phyloP scores from a whole-genome alignment of 768 basidiomycete genomes.

The Cyathus striatus region DNA sequence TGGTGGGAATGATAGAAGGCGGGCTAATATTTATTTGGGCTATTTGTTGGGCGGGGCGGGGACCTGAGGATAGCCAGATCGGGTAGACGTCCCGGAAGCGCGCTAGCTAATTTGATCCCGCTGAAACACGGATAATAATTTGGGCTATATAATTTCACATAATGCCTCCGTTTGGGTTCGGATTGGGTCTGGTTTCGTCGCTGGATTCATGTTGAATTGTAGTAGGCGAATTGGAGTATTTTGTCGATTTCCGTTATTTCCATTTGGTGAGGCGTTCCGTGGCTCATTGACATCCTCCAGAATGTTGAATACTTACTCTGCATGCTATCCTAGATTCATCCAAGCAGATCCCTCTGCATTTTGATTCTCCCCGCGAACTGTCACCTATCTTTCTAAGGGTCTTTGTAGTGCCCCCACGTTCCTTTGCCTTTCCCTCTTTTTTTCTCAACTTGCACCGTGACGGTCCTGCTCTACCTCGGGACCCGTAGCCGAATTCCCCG shows the following conservation, averaged over 20 bases:
- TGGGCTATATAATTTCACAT: conserved; percentile 16
- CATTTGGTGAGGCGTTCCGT: no score
- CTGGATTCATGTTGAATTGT: background rate
- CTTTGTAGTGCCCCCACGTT: conserved; percentile 16
- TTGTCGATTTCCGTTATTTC: no score
- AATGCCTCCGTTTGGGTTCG: conserved; percentile 8
- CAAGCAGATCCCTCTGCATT: no score
- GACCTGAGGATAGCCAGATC: conserved; percentile 24
- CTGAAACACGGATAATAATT: conserved; percentile 34
- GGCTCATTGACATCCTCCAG: no score
- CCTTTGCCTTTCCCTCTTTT: conserved; percentile 21
- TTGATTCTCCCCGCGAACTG: no score
- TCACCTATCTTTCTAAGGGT: no score
- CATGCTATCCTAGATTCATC: no score
- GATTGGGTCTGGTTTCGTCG: conserved; percentile 6
- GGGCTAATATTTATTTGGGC: background rate
- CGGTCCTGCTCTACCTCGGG: no score
- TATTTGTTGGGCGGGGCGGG: no score
- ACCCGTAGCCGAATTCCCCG: no score
- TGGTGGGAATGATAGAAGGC: conserved; percentile 1
- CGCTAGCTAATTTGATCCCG: conserved; percentile 28
- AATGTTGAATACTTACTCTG: no score
- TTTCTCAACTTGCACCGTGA: conserved; percentile 17
- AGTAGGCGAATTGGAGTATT: background rate
- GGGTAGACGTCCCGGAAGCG: conserved; percentile 14